These are phyloP conservation scores for Chaetomiaceae sp. DNA, from an alignment of 2,329 filamentous ascomycete genomes.

Conservation along the genomic window DNA sequence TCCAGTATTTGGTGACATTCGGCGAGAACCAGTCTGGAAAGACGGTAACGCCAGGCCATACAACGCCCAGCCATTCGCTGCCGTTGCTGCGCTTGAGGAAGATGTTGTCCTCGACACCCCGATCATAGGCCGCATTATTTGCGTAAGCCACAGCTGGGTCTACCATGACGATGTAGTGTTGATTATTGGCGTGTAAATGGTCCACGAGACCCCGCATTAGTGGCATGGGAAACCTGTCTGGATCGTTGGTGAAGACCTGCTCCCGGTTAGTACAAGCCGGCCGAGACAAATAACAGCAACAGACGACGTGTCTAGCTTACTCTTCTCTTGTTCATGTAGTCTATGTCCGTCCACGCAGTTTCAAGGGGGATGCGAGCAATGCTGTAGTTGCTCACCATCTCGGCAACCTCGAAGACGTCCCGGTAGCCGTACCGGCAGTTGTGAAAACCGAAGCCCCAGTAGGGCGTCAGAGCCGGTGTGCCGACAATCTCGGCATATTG, in stretches of 20 bases:
- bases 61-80: slow-evolving; percentile 55
- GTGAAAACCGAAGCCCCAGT: slow-evolving; percentile 58
- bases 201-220: slow-evolving; percentile 60
- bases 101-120: slow-evolving; percentile 37
- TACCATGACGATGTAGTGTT: slow-evolving; percentile 64
- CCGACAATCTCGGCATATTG: slow-evolving; percentile 55
- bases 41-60: slow-evolving; percentile 69
- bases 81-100: slow-evolving; percentile 50
- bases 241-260: slow-evolving; percentile 57
- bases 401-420: slow-evolving; percentile 59
- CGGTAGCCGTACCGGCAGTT: slow-evolving; percentile 60
- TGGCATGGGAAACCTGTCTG: slow-evolving; percentile 53
- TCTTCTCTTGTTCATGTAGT: slow-evolving; percentile 51
- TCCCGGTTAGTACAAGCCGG: slow-evolving; percentile 12
- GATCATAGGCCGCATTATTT: slow-evolving; percentile 38
- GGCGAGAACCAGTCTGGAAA: no score
- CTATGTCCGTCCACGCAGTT: slow-evolving; percentile 62
- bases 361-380: slow-evolving; percentile 60
- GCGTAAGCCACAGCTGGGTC: slow-evolving; percentile 57
- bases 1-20: no score
- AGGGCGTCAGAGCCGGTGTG: slow-evolving; percentile 55
- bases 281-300: neutral
- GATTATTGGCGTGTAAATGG: slow-evolving; percentile 59
- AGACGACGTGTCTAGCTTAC: slow-evolving; percentile 20
- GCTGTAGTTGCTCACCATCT: slow-evolving; percentile 63